Conservation (phyloP, 129 eudicot species). For the Chrysanthemum makinoi region DNA sequence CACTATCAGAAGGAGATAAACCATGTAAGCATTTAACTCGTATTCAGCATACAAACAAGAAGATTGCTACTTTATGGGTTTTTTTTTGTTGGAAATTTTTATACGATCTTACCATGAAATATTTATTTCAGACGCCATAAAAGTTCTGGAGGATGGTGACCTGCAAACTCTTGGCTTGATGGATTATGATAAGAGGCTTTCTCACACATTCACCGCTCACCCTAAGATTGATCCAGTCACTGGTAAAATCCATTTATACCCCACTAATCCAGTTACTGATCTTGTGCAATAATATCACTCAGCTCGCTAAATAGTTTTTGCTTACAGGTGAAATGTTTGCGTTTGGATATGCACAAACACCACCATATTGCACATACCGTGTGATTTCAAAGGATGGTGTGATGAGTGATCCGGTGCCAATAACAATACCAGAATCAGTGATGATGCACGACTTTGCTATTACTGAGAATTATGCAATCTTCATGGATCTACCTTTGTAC, state of each 20-base stretch:
- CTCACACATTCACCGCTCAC: constrained; percentile 94
- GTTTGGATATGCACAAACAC: constrained; percentile 77
- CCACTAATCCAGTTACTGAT: background rate
- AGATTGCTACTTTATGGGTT: background rate
- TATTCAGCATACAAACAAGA: background rate
- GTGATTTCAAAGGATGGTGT: constrained; percentile 88
- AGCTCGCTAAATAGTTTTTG: background rate
- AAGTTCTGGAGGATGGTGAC: constrained; percentile 97
- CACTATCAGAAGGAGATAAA: constrained; percentile 90
- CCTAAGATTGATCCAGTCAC: constrained; percentile 96
- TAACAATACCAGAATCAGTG: constrained; percentile 63
- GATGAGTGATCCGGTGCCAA: constrained; percentile 96
- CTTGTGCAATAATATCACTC: background rate
- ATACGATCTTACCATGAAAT: too few relatives aligned
- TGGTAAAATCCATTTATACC: constrained; percentile 40
- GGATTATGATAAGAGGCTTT: constrained; percentile 92
- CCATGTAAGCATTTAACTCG: constrained; percentile 61
- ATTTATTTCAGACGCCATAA: constrained; percentile 59
- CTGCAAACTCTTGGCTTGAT: constrained; percentile 91
- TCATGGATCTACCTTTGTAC: constrained; percentile 91
- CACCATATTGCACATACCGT: constrained; percentile 81
- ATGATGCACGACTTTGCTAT: constrained; percentile 99
- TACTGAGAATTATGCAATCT: constrained; percentile 87
- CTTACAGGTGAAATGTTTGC: constrained; percentile 94
- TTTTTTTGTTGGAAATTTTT: too few relatives aligned